These are phyloP conservation scores for Exsudoporus frostii DNA, from an alignment of 768 basidiomycete species.

Conservation along the genomic window DNA sequence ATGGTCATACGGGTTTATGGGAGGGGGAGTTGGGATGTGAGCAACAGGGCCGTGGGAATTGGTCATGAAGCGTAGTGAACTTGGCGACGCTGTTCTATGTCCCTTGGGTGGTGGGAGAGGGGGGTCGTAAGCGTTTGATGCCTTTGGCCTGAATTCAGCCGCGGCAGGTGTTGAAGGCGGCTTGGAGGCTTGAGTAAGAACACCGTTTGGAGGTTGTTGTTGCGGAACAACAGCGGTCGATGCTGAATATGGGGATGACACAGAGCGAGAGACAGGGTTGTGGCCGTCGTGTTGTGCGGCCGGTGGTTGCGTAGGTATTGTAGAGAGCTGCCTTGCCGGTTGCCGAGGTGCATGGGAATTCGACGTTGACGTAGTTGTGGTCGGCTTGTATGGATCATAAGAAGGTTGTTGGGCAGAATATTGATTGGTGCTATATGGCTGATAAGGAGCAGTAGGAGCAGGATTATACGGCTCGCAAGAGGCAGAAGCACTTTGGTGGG, in stretches of 20 bases:
- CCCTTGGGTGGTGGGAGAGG: constrained; percentile 56
- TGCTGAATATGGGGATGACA: constrained; percentile 24
- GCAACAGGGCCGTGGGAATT: constrained; percentile 13
- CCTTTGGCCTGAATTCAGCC: constrained; percentile 57
- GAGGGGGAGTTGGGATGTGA: constrained; percentile 9
- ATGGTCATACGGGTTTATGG: constrained; percentile 19
- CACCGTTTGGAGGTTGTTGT: constrained; percentile 17
- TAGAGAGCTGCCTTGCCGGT: constrained; percentile 7
- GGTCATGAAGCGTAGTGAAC: constrained; percentile 21
- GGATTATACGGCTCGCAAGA: constrained; percentile 28
- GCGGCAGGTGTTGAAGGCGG: constrained; percentile 37
- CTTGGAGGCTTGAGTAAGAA: constrained; percentile 29
- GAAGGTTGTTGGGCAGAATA: constrained; percentile 13
- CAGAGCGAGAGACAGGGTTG: constrained; percentile 22
- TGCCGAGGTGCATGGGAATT: constrained; percentile 22
- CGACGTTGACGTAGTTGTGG: constrained; percentile 14
- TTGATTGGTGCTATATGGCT: constrained; percentile 13
- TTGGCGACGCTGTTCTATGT: constrained; percentile 25
- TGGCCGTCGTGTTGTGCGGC: constrained; percentile 34
- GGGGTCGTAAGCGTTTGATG: constrained; percentile 73
- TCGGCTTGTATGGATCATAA: constrained; percentile 39
- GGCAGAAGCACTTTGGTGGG: constrained; percentile 11
- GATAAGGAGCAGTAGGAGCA: constrained; percentile 14
- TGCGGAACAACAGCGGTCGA: constrained; percentile 12
- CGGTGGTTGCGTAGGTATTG: constrained; percentile 18